A percentile compares a stretch with the other conserved stretches of the same genome.
These are phyloP conservation scores for Carex littledalei DNA, from an alignment of 176 grass and related monocot species.

Conservation along the genomic window DNA sequence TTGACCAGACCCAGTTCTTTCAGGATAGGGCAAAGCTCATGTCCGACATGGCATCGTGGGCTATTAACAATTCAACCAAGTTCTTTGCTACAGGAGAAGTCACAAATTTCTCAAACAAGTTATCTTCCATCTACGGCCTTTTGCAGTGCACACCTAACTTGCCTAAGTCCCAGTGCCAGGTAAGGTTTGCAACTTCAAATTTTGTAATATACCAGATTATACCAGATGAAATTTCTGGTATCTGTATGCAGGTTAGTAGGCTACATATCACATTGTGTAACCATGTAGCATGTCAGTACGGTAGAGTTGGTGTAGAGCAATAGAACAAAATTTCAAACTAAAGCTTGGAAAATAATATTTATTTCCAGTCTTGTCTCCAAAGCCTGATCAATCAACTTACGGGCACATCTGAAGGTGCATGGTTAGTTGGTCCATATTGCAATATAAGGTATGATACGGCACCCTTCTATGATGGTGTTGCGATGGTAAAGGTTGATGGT, in stretches of 20 bases:
- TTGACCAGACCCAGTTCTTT: background rate
- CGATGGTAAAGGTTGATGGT: slow-evolving; percentile 6
- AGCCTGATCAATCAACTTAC: background rate
- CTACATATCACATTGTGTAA: background rate
- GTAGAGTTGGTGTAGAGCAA: background rate
- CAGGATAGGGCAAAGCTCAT: slow-evolving; percentile 10
- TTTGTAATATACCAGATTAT: background rate
- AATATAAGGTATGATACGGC: slow-evolving; percentile 41
- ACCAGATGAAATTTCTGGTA: background rate
- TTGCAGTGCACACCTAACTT: slow-evolving; percentile 36
- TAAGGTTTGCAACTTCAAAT: background rate
- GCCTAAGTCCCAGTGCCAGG: slow-evolving; percentile 16
- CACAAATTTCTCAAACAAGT: slow-evolving; percentile 15
- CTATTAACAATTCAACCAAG: slow-evolving; percentile 13
- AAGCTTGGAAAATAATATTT: slow-evolving; percentile 1
- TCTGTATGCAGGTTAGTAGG: background rate
- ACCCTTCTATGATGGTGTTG: slow-evolving; percentile 27
- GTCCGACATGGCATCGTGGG: slow-evolving; percentile 2
- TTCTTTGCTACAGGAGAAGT: slow-evolving; percentile 26
- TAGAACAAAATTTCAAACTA: background rate
- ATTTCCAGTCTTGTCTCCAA: slow-evolving; percentile 22
- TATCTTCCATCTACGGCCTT: slow-evolving; percentile 24
- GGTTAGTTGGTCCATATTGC: slow-evolving; percentile 35
- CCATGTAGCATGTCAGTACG: background rate
- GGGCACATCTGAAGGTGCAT: background rate